Base-by-base conservation (phyloP, 1,284 basidiomycete species). In the Boletellus deceptivus region DNA sequence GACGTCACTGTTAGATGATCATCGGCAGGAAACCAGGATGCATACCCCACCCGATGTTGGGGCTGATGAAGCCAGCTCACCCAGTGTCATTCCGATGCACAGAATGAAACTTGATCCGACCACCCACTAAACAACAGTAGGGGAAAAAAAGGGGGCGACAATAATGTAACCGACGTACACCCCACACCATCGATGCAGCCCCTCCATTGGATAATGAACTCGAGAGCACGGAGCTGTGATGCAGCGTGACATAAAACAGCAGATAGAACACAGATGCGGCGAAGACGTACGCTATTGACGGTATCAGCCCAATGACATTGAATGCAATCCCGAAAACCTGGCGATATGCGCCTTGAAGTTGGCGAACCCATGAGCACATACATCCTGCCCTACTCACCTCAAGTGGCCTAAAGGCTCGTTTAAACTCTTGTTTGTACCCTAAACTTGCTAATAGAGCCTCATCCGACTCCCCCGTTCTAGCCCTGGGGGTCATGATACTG, bases 1-100 rank as follows among this genome's bases (percentile, higher is more conserved):
- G 18, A 6, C 8, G 7, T n/a, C 6, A 17, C 11, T 27, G 13
- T 33, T 8, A 17, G 4, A 10, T 10, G 4, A 16, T 25, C 2
- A 17, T 25, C 8, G 29, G 10, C 39, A 4, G n/a, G 24, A 3
- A 17, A 34, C 20, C 6, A 11, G 13, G 20, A 36, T 9, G 57
- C 57, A 22, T 37, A 62, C 63, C 27, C 75, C 75, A 20, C 74
- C 75, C 10, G 70, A 75, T 29, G 89, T 79, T 4, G 84, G 84
- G 17, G 86, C 86, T 5, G 85, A 82, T 14, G 83, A 86, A 0
- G 78, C 85, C 6, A 89, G 73, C 56, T 90, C 87, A 0, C 78
- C 86, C 74, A 91, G 79, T 6, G 84, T 73, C 55, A 89, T 70
- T 0, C 81, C 86, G 22, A 90, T 78, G 35, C 78, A 75, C 8